Percentiles rank a stretch among this genome's conserved stretches.
Conservation (phyloP, 1,284 basidiomycete species). For the Acaromyces ingoldii region DNA sequence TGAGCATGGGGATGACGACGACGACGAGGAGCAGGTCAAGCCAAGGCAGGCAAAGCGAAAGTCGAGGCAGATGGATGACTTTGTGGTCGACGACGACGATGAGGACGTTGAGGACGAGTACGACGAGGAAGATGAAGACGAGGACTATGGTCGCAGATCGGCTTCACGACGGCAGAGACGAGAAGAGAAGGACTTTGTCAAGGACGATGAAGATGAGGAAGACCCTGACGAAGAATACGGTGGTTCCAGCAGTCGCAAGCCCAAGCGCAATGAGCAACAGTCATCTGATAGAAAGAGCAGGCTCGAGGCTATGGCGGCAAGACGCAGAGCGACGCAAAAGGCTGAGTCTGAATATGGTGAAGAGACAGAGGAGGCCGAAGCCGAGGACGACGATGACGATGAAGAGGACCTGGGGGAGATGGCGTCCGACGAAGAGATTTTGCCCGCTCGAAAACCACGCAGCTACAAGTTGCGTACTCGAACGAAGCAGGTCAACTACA, state of each 20-base stretch:
- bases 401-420: constrained; percentile 36
- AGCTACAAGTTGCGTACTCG: constrained; percentile 41
- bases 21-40: constrained; percentile 1
- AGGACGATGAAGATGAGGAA: constrained; percentile 8
- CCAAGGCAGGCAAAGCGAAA: too few species aligned
- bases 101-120: background rate
- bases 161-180: background rate
- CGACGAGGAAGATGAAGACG: background rate
- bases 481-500: constrained; percentile 46
- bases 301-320: background rate
- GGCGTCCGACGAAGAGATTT: constrained; percentile 13
- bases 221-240: constrained; percentile 2
- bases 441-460: background rate
- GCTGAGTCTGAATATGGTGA: constrained; percentile 14
- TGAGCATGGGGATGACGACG: background rate
- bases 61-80: too few species aligned
- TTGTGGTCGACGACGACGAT: constrained; percentile 7
- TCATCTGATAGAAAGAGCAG: constrained; percentile 1
- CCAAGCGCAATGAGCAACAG: background rate
- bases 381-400: constrained; percentile 27
- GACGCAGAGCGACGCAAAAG: constrained; percentile 1
- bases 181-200: background rate
- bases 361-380: constrained; percentile 7
- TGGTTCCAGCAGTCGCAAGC: background rate
- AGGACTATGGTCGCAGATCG: background rate